Conservation (phyloP, 768 basidiomycete species). For the Serendipita indica region DNA sequence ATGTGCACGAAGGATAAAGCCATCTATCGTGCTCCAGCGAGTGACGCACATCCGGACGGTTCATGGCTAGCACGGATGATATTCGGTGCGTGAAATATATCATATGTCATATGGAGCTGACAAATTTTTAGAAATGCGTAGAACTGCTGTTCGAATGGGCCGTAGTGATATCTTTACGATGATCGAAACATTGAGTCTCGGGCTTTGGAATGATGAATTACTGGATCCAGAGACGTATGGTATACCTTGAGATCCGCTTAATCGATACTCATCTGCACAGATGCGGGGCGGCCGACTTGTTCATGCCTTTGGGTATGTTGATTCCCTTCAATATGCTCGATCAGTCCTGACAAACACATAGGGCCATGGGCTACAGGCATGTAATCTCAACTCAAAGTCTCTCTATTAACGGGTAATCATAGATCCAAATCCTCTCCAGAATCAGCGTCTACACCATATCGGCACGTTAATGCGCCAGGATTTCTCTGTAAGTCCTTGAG, state of each 20-base stretch:
- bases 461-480: not conserved
- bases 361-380: not conserved
- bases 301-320: not conserved
- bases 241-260: not conserved
- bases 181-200: not conserved
- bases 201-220: not conserved
- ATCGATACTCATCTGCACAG: not conserved
- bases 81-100: not conserved
- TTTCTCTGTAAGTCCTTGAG: not conserved
- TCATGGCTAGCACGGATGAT: not conserved
- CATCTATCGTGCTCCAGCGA: not conserved
- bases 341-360: not conserved
- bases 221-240: conserved; percentile 7
- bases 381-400: not conserved
- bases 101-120: not conserved
- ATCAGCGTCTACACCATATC: not conserved
- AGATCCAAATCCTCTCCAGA: not conserved
- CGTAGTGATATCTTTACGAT: not conserved
- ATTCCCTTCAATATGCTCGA: no score
- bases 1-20: no score
- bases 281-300: not conserved
- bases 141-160: not conserved
- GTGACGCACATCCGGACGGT: not conserved
- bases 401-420: not conserved
- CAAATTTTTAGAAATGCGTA: not conserved